phyloP scores from a whole-genome alignment of 495 filamentous ascomycete species.

The Aspergillus kassunensis region DNA sequence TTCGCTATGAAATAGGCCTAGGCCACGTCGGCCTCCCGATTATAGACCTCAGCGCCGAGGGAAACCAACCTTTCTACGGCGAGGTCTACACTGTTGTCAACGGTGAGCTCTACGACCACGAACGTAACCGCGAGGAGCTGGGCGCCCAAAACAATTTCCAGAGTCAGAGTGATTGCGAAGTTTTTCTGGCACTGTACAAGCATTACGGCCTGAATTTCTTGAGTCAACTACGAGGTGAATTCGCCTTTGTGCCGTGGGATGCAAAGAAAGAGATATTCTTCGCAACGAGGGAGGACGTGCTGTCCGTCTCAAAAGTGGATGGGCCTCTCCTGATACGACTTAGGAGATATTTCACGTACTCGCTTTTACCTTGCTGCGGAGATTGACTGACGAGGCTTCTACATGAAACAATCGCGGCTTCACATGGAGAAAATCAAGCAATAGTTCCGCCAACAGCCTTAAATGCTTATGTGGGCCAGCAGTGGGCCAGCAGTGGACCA shows the following conservation, averaged over 20 bases:
- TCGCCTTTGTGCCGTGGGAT: slow-evolving; percentile 47
- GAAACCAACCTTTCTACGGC: slow-evolving; percentile 44
- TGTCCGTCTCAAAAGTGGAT: slow-evolving; percentile 11
- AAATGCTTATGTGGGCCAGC: background rate
- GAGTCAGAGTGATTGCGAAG: slow-evolving; percentile 41
- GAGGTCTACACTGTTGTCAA: slow-evolving; percentile 50
- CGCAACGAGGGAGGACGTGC: slow-evolving; percentile 41
- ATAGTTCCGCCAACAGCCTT: background rate
- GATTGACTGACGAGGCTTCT: background rate
- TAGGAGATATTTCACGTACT: too few relatives aligned
- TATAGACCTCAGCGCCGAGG: slow-evolving; percentile 44
- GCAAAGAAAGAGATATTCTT: slow-evolving; percentile 30
- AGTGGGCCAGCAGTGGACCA: background rate
- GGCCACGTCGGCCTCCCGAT: slow-evolving; percentile 48
- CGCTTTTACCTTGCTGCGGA: too few relatives aligned
- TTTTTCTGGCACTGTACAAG: slow-evolving; percentile 49
- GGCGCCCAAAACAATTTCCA: slow-evolving; percentile 36
- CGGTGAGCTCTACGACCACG: slow-evolving; percentile 52
- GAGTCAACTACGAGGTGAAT: slow-evolving; percentile 46
- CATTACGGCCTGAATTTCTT: slow-evolving; percentile 42
- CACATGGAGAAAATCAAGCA: background rate
- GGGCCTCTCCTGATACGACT: background rate
- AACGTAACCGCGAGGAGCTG: slow-evolving; percentile 33
- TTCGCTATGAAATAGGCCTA: too few relatives aligned
- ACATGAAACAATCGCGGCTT: background rate